phyloP scores from a whole-genome alignment of 2,329 filamentous ascomycete genomes.

The Calonectria multiphialidica region DNA sequence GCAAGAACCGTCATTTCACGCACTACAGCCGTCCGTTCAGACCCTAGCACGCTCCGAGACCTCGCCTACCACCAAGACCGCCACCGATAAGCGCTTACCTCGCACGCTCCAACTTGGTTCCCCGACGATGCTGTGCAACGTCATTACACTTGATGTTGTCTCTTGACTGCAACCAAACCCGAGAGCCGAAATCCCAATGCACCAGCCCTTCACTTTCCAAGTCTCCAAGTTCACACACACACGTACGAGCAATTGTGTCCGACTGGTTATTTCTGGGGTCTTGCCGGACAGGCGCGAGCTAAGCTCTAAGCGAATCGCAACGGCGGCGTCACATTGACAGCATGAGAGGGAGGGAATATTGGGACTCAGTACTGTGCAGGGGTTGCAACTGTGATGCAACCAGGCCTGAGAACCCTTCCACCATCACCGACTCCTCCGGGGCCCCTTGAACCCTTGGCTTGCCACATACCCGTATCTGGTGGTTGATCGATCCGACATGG shows the following conservation, averaged over 20 bases:
- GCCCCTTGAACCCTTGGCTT: conserved; percentile 6
- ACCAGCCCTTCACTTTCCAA: not conserved
- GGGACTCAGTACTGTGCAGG: conserved; percentile 1
- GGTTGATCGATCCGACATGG: conserved; percentile 18
- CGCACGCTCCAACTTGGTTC: conserved; percentile 10
- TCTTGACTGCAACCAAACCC: not conserved
- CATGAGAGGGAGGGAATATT: not conserved
- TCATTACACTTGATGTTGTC: not conserved
- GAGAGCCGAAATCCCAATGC: not conserved
- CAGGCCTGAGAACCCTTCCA: conserved; percentile 22
- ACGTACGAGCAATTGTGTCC: not conserved
- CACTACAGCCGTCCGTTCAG: not conserved
- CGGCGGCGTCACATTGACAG: conserved; percentile 4
- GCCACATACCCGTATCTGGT: not conserved
- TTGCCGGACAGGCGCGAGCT: not conserved
- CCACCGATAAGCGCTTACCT: conserved; percentile 23
- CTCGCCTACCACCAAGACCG: conserved; percentile 8
- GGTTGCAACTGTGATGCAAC: not conserved
- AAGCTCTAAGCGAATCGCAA: not conserved
- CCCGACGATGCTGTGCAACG: conserved; percentile 26
- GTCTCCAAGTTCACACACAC: too few species aligned
- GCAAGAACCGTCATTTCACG: not conserved
- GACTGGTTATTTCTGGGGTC: not conserved
- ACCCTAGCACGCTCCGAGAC: not conserved
- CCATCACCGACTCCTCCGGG: conserved; percentile 14